Evolutionary conservation across 1,284 basidiomycete species (phyloP).

Genomic region (Cystobasidium sp.): DNA sequence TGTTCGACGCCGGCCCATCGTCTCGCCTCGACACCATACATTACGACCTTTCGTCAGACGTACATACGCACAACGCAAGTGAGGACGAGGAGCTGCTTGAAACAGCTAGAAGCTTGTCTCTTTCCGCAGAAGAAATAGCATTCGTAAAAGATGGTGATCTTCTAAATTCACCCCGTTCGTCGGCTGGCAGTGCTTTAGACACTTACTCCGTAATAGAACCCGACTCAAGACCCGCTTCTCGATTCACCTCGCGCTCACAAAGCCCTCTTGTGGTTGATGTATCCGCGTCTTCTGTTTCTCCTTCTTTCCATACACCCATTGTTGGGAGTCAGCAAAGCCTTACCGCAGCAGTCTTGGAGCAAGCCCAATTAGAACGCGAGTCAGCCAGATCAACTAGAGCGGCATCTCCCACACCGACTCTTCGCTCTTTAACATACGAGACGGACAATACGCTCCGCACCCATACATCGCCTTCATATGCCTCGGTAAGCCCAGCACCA

Average conservation of each 20-base stretch:
- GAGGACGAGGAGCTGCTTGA: conserved; percentile 14
- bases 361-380: not conserved
- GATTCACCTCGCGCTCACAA: conserved; percentile 9
- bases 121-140: not conserved
- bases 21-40: conserved; percentile 12
- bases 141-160: not conserved
- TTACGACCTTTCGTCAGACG: not conserved
- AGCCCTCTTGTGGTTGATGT: not conserved
- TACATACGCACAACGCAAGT: not conserved
- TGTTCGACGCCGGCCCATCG: conserved; percentile 21
- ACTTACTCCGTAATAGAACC: conserved; percentile 15
- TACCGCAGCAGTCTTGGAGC: conserved; percentile 3
- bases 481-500: not conserved
- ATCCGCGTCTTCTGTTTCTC: not conserved
- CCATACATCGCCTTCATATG: not conserved
- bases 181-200: not conserved
- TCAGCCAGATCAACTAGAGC: not conserved
- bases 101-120: conserved; percentile 10
- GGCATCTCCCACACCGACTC: not conserved
- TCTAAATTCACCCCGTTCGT: not conserved
- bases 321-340: conserved; percentile 1
- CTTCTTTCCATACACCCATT: conserved; percentile 6
- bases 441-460: not conserved
- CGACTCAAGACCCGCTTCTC: not conserved
- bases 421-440: not conserved